Conservation (phyloP, 202 grass and related monocot species). For the Cymbopogon flexuosus region DNA sequence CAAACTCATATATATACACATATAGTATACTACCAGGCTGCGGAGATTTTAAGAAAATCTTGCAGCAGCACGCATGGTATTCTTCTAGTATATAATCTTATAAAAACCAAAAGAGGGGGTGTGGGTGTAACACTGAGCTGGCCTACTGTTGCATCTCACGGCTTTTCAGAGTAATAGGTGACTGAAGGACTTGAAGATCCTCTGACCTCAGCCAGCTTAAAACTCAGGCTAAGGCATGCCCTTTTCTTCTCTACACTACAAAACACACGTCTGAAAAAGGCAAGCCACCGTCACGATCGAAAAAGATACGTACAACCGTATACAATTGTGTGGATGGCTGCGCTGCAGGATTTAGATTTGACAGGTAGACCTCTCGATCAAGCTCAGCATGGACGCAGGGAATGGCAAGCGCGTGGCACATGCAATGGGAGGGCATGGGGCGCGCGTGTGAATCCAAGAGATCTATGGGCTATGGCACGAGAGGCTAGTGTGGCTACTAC, state of each 20-base stretch:
- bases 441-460: constrained; percentile 23
- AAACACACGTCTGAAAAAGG: neutral
- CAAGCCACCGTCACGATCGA: neutral
- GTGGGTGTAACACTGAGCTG: neutral
- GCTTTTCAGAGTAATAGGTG: neutral
- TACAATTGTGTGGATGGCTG: neutral
- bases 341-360: neutral
- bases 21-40: too few species aligned
- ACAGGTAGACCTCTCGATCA: neutral
- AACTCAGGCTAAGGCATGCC: too few species aligned
- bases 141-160: neutral
- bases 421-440: constrained; percentile 14
- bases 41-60: too few species aligned
- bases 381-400: neutral
- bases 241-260: neutral
- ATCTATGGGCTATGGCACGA: neutral
- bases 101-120: neutral
- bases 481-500: neutral
- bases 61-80: too few species aligned
- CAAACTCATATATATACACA: too few species aligned
- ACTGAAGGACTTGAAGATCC: neutral
- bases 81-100: neutral
- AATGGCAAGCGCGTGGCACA: constrained; percentile 1
- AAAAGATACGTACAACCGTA: neutral
- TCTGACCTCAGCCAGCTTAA: neutral